Percentiles rank a stretch among this genome's conserved stretches.
Evolutionary conservation across 2,329 filamentous ascomycete genomes (phyloP).

Genomic region (Pseudofabraea citricarpa): DNA sequence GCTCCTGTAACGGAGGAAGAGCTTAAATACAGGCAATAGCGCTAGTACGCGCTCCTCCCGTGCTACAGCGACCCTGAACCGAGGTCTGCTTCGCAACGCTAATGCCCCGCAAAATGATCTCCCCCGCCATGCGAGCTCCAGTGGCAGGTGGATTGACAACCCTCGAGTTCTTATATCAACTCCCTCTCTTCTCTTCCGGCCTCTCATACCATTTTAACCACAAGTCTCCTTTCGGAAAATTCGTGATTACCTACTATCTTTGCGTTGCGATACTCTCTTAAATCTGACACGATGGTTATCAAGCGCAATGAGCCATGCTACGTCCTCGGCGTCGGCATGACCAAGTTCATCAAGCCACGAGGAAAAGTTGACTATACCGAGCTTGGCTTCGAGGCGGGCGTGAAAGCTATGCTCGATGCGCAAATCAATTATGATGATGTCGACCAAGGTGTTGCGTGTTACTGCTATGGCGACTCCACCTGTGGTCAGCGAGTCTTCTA

Average conservation of each 20-base stretch:
- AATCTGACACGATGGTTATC: slow-evolving; percentile 15
- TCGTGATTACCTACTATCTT: no score
- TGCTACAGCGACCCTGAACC: no score
- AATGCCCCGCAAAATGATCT: neutral
- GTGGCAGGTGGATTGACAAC: neutral
- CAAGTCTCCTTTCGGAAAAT: no score
- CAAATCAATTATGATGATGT: slow-evolving; percentile 97
- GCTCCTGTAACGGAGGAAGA: no score
- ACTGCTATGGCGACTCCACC: slow-evolving; percentile 94
- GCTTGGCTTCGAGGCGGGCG: slow-evolving; percentile 85
- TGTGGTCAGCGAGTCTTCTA: slow-evolving; percentile 97
- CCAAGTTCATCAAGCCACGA: slow-evolving; percentile 96
- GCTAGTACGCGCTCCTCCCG: no score
- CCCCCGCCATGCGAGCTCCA: neutral
- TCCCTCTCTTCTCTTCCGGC: neutral
- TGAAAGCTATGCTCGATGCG: slow-evolving; percentile 53
- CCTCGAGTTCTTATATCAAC: neutral
- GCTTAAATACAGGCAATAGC: no score
- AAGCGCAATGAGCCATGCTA: slow-evolving; percentile 51
- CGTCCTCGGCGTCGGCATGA: slow-evolving; percentile 97
- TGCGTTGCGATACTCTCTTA: neutral
- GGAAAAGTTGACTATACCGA: slow-evolving; percentile 94
- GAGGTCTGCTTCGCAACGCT: neutral
- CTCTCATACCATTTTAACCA: no score
- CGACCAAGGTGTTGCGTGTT: slow-evolving; percentile 92